A percentile compares a stretch with the other conserved stretches of the same genome.
phyloP scores from a whole-genome alignment of 192 early-diverging fungal genomes.

The Gryganskiella cystojenkinii region DNA sequence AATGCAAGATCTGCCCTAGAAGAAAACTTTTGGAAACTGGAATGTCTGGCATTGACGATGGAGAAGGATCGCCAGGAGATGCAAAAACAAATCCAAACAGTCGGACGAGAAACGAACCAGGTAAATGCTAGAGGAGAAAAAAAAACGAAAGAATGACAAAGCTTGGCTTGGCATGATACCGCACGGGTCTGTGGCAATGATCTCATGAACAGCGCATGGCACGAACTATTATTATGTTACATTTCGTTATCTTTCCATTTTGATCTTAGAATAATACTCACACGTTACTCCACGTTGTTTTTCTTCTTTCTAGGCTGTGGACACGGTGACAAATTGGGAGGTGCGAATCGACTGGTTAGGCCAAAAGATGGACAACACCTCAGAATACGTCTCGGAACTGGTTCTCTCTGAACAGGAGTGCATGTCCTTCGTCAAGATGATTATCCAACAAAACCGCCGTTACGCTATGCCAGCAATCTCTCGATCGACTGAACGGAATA shows the following conservation, averaged over 20 bases:
- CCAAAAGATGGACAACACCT: slow-evolving; percentile 32
- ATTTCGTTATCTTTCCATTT: too few relatives aligned
- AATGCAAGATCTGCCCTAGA: slow-evolving; percentile 37
- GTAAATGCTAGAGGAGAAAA: slow-evolving; percentile 4
- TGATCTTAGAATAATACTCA: too few relatives aligned
- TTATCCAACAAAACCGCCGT: slow-evolving; percentile 42
- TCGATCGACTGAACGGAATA: slow-evolving; percentile 37
- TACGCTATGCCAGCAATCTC: slow-evolving; percentile 52
- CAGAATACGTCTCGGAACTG: slow-evolving; percentile 48
- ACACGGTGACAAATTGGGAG: slow-evolving; percentile 42
- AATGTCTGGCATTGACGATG: slow-evolving; percentile 37
- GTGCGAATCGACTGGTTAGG: slow-evolving; percentile 50
- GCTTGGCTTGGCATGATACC: neutral
- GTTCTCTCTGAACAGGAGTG: slow-evolving; percentile 50
- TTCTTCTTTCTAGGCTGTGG: slow-evolving; percentile 8
- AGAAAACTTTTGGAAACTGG: slow-evolving; percentile 49
- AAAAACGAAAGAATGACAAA: neutral
- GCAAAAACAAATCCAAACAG: slow-evolving; percentile 16
- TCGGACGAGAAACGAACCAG: slow-evolving; percentile 23
- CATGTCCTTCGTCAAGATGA: slow-evolving; percentile 51
- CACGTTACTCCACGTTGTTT: neutral
- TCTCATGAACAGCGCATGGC: too few relatives aligned
- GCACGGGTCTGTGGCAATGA: too few relatives aligned
- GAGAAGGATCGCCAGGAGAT: slow-evolving; percentile 45
- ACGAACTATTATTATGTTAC: too few relatives aligned